A percentile compares a stretch with the other conserved stretches of the same genome.
phyloP scores from a whole-genome alignment of 257 asterid genomes.

The Lavandula angustifolia region DNA sequence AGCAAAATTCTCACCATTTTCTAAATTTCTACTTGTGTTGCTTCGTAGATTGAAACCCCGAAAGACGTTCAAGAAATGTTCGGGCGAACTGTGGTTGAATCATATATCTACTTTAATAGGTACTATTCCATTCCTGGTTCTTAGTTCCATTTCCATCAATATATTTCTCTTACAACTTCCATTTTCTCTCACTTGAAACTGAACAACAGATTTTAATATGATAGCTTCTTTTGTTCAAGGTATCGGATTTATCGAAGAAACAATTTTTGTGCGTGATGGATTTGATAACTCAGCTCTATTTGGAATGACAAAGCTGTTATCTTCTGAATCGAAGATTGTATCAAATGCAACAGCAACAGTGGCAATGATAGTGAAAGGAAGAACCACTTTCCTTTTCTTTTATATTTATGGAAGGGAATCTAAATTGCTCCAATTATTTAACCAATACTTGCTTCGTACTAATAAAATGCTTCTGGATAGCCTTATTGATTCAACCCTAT shows the following conservation, averaged over 20 bases:
- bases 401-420: neutral
- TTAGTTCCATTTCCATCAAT: neutral
- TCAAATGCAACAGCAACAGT: neutral
- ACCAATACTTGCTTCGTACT: neutral
- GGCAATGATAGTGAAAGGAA: slow-evolving; percentile 21
- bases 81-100: slow-evolving; percentile 86
- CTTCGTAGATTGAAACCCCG: slow-evolving; percentile 80
- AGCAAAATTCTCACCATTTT: slow-evolving; percentile 15
- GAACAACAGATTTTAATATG: neutral
- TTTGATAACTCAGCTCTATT: slow-evolving; percentile 6
- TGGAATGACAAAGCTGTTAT: neutral
- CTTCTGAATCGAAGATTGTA: neutral
- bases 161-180: neutral
- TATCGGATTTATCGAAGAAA: slow-evolving; percentile 24
- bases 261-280: neutral
- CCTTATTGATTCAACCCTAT: neutral
- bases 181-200: neutral
- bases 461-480: slow-evolving; percentile 11
- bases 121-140: slow-evolving; percentile 2
- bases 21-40: slow-evolving; percentile 20
- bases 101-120: slow-evolving; percentile 62
- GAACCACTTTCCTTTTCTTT: slow-evolving; percentile 12
- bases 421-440: neutral
- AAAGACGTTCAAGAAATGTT: slow-evolving; percentile 87
- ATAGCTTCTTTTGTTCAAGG: neutral